Conservation (phyloP, 768 basidiomycete genomes). For the Amanita jacksonii region DNA sequence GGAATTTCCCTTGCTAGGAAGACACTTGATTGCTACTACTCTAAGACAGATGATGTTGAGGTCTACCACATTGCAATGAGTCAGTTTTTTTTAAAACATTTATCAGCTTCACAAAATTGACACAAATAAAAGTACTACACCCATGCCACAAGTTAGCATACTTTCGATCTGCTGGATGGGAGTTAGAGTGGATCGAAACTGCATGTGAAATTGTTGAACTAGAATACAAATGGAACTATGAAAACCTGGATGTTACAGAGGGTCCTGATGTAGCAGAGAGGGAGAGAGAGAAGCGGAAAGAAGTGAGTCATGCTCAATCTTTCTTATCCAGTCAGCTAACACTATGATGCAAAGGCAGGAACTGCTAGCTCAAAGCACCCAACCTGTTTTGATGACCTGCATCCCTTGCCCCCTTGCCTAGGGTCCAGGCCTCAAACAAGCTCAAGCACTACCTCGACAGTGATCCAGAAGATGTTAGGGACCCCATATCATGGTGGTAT, state of each 20-base stretch:
- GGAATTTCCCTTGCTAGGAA: background rate
- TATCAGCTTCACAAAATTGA: background rate
- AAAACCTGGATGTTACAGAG: background rate
- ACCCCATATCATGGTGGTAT: slow-evolving; percentile 1
- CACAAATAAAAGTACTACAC: background rate
- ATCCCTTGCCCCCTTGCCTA: slow-evolving; percentile 1
- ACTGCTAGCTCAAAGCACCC: background rate
- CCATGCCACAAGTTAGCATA: background rate
- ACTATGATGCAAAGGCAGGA: background rate
- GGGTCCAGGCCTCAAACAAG: background rate
- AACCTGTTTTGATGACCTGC: background rate
- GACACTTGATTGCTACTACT: background rate
- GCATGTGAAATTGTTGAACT: too few species aligned
- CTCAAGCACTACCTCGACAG: slow-evolving; percentile 2
- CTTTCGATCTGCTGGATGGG: background rate
- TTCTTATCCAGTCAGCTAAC: background rate
- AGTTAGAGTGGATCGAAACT: background rate
- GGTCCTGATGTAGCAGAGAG: background rate
- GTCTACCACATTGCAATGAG: background rate
- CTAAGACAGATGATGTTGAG: too few species aligned
- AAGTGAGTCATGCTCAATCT: background rate
- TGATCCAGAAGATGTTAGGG: background rate
- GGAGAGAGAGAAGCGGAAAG: background rate
- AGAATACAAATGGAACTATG: background rate
- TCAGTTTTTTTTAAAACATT: background rate